Percentiles rank a stretch among this genome's conserved stretches.
Conservation (phyloP, 192 early-diverging fungal species). For the Phlyctochytrium planicorne region DNA sequence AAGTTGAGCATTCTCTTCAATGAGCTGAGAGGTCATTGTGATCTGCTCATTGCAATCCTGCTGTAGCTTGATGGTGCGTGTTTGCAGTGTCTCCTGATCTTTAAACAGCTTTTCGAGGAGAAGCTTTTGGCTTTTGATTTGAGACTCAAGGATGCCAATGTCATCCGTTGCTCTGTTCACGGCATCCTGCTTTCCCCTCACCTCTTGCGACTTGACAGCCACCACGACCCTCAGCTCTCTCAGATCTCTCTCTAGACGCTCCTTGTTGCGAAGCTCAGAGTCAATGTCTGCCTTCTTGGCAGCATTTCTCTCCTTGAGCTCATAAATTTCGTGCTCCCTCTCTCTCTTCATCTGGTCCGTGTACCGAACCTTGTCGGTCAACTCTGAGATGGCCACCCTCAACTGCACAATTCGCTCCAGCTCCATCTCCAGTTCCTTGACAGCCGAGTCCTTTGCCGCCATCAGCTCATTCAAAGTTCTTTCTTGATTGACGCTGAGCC, state of each 20-base stretch:
- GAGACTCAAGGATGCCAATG: conserved; percentile 49
- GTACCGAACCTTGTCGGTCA: conserved; percentile 50
- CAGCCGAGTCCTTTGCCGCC: conserved; percentile 50
- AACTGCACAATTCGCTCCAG: conserved; percentile 55
- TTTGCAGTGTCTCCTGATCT: conserved; percentile 50
- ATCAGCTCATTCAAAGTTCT: conserved; percentile 55
- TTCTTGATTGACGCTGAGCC: conserved; percentile 55
- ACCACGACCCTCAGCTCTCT: conserved; percentile 57
- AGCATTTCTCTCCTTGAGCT: conserved; percentile 55
- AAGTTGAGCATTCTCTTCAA: conserved; percentile 48
- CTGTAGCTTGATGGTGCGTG: conserved; percentile 52
- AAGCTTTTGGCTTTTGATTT: conserved; percentile 52
- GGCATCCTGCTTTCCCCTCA: conserved; percentile 53
- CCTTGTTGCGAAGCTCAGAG: conserved; percentile 55
- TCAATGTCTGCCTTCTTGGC: conserved; percentile 61
- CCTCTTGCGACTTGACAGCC: conserved; percentile 61
- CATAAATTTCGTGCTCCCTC: conserved; percentile 56
- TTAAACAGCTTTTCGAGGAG: conserved; percentile 56
- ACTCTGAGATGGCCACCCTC: conserved; percentile 43
- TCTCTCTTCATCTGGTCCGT: conserved; percentile 51
- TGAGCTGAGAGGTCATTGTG: conserved; percentile 41
- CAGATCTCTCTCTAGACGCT: conserved; percentile 57
- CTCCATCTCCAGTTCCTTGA: conserved; percentile 57
- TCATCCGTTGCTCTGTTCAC: conserved; percentile 62
- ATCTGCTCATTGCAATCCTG: conserved; percentile 61